Evolutionary conservation across 352 stramenopile genomes (phyloP).

Genomic region (Discostella stelligera): DNA sequence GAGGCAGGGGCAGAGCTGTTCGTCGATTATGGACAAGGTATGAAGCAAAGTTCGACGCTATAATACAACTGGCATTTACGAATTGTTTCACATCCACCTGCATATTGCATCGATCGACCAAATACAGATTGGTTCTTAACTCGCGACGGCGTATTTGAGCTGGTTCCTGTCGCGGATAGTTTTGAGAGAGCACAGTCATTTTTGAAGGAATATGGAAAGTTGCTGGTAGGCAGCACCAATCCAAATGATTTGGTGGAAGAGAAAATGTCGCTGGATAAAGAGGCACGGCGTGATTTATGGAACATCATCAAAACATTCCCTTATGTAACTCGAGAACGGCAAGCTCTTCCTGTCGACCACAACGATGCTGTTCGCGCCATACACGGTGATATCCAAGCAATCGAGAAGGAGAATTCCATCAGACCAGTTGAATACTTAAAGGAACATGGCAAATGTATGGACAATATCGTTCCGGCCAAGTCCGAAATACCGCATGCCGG

Average conservation of each 20-base stretch:
- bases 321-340: conserved; percentile 35
- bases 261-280: conserved; percentile 48
- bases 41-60: not conserved
- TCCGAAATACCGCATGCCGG: conserved; percentile 67
- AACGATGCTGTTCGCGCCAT: conserved; percentile 45
- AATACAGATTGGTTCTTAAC: conserved; percentile 43
- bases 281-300: conserved; percentile 49
- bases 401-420: conserved; percentile 54
- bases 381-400: conserved; percentile 42
- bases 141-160: conserved; percentile 32
- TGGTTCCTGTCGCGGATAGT: conserved; percentile 38
- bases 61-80: not conserved
- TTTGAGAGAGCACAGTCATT: conserved; percentile 46
- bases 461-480: conserved; percentile 56
- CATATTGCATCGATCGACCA: not conserved
- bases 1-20: conserved; percentile 63
- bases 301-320: conserved; percentile 53
- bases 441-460: conserved; percentile 70
- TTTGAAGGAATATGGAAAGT: conserved; percentile 38
- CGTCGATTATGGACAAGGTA: conserved; percentile 56
- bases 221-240: conserved; percentile 35
- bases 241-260: conserved; percentile 50
- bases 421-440: conserved; percentile 54
- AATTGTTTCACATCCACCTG: not conserved
- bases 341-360: conserved; percentile 39